Base-by-base conservation (phyloP, 345 rosid genomes). In the Gossypium rotundifolium region DNA sequence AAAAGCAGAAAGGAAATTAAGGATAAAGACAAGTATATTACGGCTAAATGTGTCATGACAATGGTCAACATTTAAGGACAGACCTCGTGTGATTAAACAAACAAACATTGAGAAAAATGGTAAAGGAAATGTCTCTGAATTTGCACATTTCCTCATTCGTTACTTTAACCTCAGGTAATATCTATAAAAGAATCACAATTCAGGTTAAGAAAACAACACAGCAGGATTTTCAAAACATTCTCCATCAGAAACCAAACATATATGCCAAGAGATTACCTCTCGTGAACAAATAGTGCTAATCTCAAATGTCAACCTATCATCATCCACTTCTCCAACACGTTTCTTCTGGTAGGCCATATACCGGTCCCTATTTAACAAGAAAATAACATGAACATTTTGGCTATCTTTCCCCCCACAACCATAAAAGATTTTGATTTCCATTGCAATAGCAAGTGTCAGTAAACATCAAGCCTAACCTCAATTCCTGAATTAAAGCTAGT, bases 271-370 rank as follows among this genome's bases (percentile, higher is more conserved):
- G 51, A 29, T 74, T 86, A 94, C 99, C 99, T 95, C 97, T 77
- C 94, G 91, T 25, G 93, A 82, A 73, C 90, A n/a, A 27, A 95
- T 89, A 14, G 99, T 95, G 88, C 91, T 88, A 48, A 90, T 82
- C 79, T 95, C 98, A 80, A 95, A 95, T 77, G 81, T 91, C 29
- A 95, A 74, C 29, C 99, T 83, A 69, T 90, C 96, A 78, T 93
- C 99, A 76, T 95, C 93, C 68, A 95, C 89, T 81, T 83, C 84
- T 48, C 83, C 93, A 2, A 88, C 93, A 9, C 88, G 90, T 78
- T 74, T 89, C 78, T 79, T 77, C 87, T 93, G 97, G 78, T 87
- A 91, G 18, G 74, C 54, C 77, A 76, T 64, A 70, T 91, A 95
- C 71, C 82, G 89, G 79, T 87, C 87, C 91, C 99, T 95, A 74